Percentiles rank a stretch among this genome's conserved stretches.
These are phyloP conservation scores for Canna indica DNA, from an alignment of 176 grass and related monocot species.

Conservation along the genomic window DNA sequence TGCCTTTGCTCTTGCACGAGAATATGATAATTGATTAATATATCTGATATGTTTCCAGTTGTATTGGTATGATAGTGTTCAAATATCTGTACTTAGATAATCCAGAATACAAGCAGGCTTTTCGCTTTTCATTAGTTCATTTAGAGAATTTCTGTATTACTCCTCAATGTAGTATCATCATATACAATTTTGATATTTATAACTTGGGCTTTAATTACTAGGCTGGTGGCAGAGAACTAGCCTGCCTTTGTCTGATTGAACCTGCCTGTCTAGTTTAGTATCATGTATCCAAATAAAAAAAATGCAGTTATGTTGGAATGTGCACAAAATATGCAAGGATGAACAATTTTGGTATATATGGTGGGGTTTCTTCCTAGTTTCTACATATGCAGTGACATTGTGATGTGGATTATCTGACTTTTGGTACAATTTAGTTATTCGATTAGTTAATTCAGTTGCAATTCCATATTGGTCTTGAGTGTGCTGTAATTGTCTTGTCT, in stretches of 20 bases:
- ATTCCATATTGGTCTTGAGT: not conserved
- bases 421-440: not conserved
- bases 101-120: not conserved
- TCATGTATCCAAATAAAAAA: not conserved
- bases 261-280: not conserved
- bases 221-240: not conserved
- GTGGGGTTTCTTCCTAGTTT: no score
- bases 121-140: not conserved
- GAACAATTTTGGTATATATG: no score
- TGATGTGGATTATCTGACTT: no score
- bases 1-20: not conserved
- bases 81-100: not conserved
- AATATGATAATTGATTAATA: not conserved
- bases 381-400: no score
- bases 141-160: not conserved
- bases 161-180: not conserved
- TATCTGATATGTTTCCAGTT: not conserved
- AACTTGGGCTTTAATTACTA: not conserved
- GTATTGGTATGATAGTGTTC: not conserved
- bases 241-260: not conserved
- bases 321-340: not conserved
- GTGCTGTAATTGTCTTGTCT: conserved; percentile 3
- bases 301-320: not conserved
- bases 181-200: not conserved
- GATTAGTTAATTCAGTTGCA: not conserved